phyloP scores from a whole-genome alignment of 768 basidiomycete species.

The Collybiopsis luxurians region DNA sequence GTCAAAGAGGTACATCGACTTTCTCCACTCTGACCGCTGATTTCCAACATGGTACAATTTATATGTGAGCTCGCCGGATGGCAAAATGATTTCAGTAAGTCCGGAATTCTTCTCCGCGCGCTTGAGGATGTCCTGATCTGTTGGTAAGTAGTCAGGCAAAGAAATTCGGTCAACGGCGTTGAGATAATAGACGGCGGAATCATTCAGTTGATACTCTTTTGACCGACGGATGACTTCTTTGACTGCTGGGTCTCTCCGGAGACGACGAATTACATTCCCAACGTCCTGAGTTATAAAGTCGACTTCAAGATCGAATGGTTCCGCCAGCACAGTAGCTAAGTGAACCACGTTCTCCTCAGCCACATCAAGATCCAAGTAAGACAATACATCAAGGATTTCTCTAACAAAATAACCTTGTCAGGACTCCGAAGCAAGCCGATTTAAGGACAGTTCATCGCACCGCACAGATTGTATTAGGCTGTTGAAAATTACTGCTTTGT shows the following conservation, averaged over 20 bases:
- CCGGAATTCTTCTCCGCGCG: slow-evolving; percentile 96
- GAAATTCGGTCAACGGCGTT: slow-evolving; percentile 53
- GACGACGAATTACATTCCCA: slow-evolving; percentile 68
- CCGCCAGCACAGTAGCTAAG: too few species aligned
- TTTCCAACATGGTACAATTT: slow-evolving; percentile 92
- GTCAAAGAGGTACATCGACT: slow-evolving; percentile 88
- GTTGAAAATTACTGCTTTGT: too few species aligned
- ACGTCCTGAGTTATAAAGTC: slow-evolving; percentile 73
- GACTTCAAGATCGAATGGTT: slow-evolving; percentile 50
- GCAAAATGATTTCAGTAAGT: slow-evolving; percentile 95
- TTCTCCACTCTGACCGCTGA: slow-evolving; percentile 77
- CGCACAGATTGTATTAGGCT: too few species aligned
- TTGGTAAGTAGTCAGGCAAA: slow-evolving; percentile 79
- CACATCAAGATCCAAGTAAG: too few species aligned
- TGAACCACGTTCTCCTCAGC: too few species aligned
- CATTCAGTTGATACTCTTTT: slow-evolving; percentile 96
- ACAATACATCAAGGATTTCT: too few species aligned
- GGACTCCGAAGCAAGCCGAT: too few species aligned
- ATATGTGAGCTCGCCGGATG: slow-evolving; percentile 91
- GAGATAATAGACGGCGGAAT: slow-evolving; percentile 96
- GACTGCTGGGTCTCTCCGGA: slow-evolving; percentile 81
- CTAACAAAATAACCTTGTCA: too few species aligned
- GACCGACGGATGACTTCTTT: slow-evolving; percentile 79
- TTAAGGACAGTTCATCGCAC: too few species aligned
- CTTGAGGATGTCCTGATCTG: slow-evolving; percentile 92